Base-by-base conservation (phyloP, 2,329 filamentous ascomycete genomes). In the Pezizomycotina sp. region DNA sequence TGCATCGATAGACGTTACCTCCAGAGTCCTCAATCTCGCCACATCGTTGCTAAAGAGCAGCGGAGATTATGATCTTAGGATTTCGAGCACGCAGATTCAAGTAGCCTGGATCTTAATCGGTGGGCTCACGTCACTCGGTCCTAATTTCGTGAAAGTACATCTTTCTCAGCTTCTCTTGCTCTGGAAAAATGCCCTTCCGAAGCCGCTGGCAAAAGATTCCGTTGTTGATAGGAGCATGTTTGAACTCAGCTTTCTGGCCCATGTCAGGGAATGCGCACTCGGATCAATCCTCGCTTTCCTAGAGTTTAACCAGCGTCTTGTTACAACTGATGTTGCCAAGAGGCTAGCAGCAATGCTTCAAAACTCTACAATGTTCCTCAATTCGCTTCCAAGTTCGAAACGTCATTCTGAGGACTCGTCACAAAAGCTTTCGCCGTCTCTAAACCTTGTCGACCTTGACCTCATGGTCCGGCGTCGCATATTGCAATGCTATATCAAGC, bases 91-190 rank as follows among this genome's bases (percentile, higher is more conserved):
- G 1, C 89, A 98, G 53, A 83, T 98, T 15, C 89, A 98, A 55
- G 84, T 98, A 2, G 89, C 89, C 4, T 98, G 89, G 86, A 91
- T 92, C 30, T 63, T 98, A 38, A 92, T 98, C 29, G 89, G 91
- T 23, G 89, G 91, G 0, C 62, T 98, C 36, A 95, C 95, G 86
- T 83, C 84, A 1, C 67, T 98, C 1, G 89, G 89, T 0, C 86
- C 89, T 3, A 95, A 92, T 56, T 98, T 98, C 56, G 86, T 95
- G 57, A 98, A 98, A 60, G 95, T 95, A 15, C 89, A 98, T 58
- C 67, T 98, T 5, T 86, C 84, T 2, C 89, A 98, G 53, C 65
- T 98, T 14, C 71, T 98, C 37, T 62, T 98, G 6, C 63, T 98
- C 5, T 98, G 89, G 89, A 92, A 92, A 58, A 98, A 95, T 56